Evolutionary conservation across 2,329 filamentous ascomycete genomes (phyloP), one percentile per base, ranked within the genome.

Genomic region (Exophiala viscosa): DNA sequence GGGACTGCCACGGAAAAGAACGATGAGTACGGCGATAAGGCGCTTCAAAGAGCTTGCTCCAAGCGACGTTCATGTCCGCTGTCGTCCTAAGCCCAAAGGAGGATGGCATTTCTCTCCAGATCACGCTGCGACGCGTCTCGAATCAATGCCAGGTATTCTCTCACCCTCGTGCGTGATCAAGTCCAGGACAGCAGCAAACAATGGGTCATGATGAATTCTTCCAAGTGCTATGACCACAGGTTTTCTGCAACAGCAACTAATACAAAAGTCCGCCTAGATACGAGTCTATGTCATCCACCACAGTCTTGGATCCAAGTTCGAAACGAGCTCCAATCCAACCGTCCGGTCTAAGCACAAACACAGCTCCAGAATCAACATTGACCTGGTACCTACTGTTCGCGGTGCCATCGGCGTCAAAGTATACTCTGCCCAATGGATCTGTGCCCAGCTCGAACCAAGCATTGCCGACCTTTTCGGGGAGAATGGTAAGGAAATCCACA

Each of bases 391-490:
- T 61, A 17, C 50, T 36, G 55, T 68, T 68, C n/a, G 67, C 69
- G 34, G 39, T 59, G 28, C 64, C 48, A 20, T 66, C 59, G 3
- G 49, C 48, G 49, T 71, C 69, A 52, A 68, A 72, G 15, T 67
- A 71, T 2, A 67, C 65, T n/a, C 63, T 62, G 1, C 70, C 70
- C 50, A 70, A 64, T 2, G 54, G 61, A 33, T 55, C 38, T 8
- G 67, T 55, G 31, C 67, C 71, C n/a, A 72, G 65, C 31, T 65
- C 57, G 13, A 65, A 63, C 50, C 71, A 69, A 15, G 66, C 56
- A 31, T 65, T 67, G 36, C 66, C 67, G 33, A 60, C 69, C 13
- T 67, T 66, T 13, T 61, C 63, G 5, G 60, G 54, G 10, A 64
- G 52, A n/a, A 67, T 56, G 15, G 64, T 66, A 3, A 64, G 17